A percentile compares a stretch with the other conserved stretches of the same genome.
phyloP scores from a whole-genome alignment of 352 stramenopile species.

The Globisporangium spiculum region DNA sequence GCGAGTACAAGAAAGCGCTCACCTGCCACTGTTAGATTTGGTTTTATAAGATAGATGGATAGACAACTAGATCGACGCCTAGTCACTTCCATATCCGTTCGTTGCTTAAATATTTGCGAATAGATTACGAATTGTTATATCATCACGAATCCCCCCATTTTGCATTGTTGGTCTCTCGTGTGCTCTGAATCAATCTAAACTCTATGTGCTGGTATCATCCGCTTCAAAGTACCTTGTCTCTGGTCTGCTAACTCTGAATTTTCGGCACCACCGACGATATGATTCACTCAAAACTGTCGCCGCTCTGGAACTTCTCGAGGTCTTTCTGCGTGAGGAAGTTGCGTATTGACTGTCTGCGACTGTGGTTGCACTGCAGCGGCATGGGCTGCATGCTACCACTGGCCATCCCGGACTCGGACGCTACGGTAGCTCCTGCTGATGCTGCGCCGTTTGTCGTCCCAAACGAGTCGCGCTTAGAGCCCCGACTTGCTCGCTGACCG shows the following conservation, averaged over 20 bases:
- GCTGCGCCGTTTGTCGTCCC: neutral
- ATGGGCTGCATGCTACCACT: neutral
- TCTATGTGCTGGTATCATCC: neutral
- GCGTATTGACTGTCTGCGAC: constrained; percentile 27
- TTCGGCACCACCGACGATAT: too few species aligned
- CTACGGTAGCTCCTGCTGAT: neutral
- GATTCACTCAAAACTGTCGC: constrained; percentile 26
- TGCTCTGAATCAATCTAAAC: neutral
- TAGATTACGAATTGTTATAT: neutral
- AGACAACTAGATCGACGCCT: neutral
- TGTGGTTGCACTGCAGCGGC: neutral
- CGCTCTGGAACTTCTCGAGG: constrained; percentile 55
- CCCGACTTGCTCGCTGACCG: constrained; percentile 20
- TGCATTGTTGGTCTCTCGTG: neutral
- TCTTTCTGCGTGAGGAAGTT: constrained; percentile 61
- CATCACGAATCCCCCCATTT: neutral
- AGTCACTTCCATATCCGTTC: neutral
- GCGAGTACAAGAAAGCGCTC: constrained; percentile 57
- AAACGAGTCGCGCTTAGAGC: constrained; percentile 17
- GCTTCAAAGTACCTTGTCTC: too few species aligned
- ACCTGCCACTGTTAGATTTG: constrained; percentile 41
- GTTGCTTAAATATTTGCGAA: neutral
- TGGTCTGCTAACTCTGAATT: neutral
- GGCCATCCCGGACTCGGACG: neutral
- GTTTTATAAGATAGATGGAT: neutral